Evolutionary conservation across 768 basidiomycete species (phyloP).

Genomic region (Lactifluus echinatus): DNA sequence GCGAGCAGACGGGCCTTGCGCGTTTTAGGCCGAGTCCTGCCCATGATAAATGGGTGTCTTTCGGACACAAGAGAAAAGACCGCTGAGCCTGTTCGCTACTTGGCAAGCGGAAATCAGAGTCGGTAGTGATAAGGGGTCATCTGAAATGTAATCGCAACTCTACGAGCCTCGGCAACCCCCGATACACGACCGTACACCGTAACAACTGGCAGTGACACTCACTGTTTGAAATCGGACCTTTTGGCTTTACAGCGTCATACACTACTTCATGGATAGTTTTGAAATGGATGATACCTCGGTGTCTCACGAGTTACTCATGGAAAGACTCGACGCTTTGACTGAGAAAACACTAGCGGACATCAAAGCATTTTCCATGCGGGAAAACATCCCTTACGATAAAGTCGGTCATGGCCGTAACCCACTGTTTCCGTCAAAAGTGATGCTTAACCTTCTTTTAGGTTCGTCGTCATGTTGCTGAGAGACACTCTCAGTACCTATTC

Average conservation of each 20-base stretch:
- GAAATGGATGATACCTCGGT: constrained; percentile 24
- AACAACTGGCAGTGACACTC: too few species aligned
- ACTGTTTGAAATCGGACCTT: too few species aligned
- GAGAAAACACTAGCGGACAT: constrained; percentile 50
- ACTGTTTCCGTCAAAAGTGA: background rate
- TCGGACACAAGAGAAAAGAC: too few species aligned
- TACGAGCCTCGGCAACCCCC: background rate
- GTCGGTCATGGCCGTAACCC: constrained; percentile 31
- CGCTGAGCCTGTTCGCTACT: too few species aligned
- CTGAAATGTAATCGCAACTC: too few species aligned
- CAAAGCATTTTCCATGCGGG: constrained; percentile 51
- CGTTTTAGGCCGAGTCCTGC: constrained; percentile 28
- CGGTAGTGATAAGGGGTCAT: background rate
- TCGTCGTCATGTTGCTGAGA: constrained; percentile 47
- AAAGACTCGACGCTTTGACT: constrained; percentile 57
- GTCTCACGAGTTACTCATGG: constrained; percentile 48
- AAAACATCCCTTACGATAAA: constrained; percentile 51
- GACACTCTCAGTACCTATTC: constrained; percentile 55
- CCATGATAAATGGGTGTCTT: constrained; percentile 22
- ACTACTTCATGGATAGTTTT: constrained; percentile 4
- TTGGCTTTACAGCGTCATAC: too few species aligned
- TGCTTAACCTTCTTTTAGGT: constrained; percentile 25
- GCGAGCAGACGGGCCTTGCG: constrained; percentile 23
- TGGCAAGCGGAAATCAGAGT: background rate
- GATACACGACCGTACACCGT: too few species aligned